Percentiles rank a stretch among this genome's conserved stretches.
Evolutionary conservation across 2,329 filamentous ascomycete species (phyloP).

Genomic region (Scytalidium lignicola): DNA sequence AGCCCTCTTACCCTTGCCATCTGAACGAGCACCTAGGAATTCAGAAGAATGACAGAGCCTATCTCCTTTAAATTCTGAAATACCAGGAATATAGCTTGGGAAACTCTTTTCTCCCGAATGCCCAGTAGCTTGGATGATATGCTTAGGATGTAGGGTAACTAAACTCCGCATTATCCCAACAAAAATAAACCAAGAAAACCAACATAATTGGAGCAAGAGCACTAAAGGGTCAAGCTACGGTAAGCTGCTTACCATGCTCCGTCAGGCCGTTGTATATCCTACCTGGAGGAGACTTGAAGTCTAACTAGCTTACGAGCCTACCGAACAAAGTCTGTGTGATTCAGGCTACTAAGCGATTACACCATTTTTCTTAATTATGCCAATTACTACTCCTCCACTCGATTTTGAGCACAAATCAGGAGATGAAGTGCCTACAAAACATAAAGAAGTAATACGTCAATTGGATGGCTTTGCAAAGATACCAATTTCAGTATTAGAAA

Average conservation of each 20-base stretch:
- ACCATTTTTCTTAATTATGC: no score
- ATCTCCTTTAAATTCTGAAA: slow-evolving; percentile 52
- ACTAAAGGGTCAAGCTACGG: no score
- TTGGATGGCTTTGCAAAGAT: slow-evolving; percentile 6
- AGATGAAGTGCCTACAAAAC: slow-evolving; percentile 1
- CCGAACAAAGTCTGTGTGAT: no score
- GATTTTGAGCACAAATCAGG: not conserved
- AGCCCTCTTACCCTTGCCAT: slow-evolving; percentile 50
- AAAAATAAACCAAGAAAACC: no score
- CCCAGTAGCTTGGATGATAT: slow-evolving; percentile 46
- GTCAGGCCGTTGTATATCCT: no score
- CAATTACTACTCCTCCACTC: no score
- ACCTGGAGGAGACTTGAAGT: no score
- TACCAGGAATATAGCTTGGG: slow-evolving; percentile 39
- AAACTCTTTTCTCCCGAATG: slow-evolving; percentile 49
- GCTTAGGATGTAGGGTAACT: slow-evolving; percentile 41
- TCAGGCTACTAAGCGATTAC: no score
- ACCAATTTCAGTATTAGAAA: slow-evolving; percentile 1
- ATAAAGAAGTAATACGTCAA: slow-evolving; percentile 5
- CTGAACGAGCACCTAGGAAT: slow-evolving; percentile 46
- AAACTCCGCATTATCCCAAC: no score
- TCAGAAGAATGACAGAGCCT: slow-evolving; percentile 57
- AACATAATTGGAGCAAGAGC: no score
- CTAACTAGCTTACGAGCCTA: no score
- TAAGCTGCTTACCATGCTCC: no score